phyloP scores from a whole-genome alignment of 106 monocot species.

The Dendrobium huoshanense region DNA sequence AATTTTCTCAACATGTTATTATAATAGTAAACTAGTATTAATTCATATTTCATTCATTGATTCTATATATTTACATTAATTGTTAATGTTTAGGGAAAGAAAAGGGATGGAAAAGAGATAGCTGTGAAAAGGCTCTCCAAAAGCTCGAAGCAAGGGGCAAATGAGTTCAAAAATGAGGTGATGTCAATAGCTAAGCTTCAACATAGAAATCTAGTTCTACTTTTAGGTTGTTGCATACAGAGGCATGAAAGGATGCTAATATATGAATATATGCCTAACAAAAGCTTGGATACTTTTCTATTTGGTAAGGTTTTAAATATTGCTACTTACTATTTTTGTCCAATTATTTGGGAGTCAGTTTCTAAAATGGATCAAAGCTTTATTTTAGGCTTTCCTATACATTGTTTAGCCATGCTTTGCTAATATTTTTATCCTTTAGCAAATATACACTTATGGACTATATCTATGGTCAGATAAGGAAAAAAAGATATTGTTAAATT shows the following conservation, averaged over 20 bases:
- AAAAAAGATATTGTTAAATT: conserved; percentile 19
- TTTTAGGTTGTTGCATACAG: neutral
- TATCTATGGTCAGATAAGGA: neutral
- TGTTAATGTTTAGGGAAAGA: too few species aligned
- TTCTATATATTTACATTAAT: too few species aligned
- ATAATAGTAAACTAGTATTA: too few species aligned
- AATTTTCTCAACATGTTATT: too few species aligned
- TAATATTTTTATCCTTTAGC: too few species aligned
- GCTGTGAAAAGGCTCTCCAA: conserved; percentile 11
- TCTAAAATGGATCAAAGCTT: too few species aligned
- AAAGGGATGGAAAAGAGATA: neutral
- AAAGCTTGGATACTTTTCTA: conserved; percentile 8
- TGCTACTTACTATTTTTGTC: too few species aligned
- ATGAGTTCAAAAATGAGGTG: conserved; percentile 8
- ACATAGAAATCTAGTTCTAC: conserved; percentile 3
- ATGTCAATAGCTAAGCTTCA: neutral
- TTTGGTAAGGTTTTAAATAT: neutral
- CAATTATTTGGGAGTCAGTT: too few species aligned
- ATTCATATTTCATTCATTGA: too few species aligned
- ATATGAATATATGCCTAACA: conserved; percentile 10
- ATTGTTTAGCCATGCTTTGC: too few species aligned
- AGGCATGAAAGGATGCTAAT: conserved; percentile 4
- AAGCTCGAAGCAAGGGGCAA: neutral
- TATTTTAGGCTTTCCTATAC: too few species aligned
- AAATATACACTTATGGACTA: too few species aligned